Evolutionary conservation across 257 asterid species (phyloP), one percentile per base, ranked within the genome.

Genomic region (Linderniella brevidens): DNA sequence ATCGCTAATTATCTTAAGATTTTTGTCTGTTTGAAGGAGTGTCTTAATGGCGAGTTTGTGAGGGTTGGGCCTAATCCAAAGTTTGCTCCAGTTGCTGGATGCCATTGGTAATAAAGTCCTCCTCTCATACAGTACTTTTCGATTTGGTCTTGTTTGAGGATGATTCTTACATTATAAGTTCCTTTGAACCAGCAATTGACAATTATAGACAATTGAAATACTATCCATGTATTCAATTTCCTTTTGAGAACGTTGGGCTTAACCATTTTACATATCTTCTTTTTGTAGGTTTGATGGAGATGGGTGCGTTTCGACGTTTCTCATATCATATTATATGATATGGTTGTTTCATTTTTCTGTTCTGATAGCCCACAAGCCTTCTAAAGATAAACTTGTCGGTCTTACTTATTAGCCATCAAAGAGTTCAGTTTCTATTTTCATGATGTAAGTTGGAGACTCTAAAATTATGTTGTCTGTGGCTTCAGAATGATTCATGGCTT

Each of bases 261-360:
- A 65, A 53, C 60, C 61, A n/a, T n/a, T n/a, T 49, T 65, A 49
- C 29, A 53, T 35, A 8, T 9, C 56, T 58, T 53, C 50, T 59
- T 53, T 29, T 74, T 76, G 73, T 92, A 84, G 98, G 98, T 88
- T 88, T 58, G 98, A 88, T 55, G 98, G 98, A 66, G 98, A 88
- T 71, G 98, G 98, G 98, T 88, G 63, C 36, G 94, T 69, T 20
- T 48, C 66, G 60, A 44, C 25, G 46, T 41, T 62, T 61, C 17
- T 57, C 48, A 13, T 52, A 60, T 48, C 57, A 50, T 45, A 29
- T 58, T 51, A 50, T 48, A 65, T 65, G 41, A 43, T 42, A 20
- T 41, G 58, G 52, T 49, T 48, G 35, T 57, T 58, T 60, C 42
- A 41, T 46, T 64, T 43, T 52, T 25, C 4, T 25, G 32, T 25